Conservation (phyloP, 1,139 yeast species). For the Pneumocystis murina region DNA sequence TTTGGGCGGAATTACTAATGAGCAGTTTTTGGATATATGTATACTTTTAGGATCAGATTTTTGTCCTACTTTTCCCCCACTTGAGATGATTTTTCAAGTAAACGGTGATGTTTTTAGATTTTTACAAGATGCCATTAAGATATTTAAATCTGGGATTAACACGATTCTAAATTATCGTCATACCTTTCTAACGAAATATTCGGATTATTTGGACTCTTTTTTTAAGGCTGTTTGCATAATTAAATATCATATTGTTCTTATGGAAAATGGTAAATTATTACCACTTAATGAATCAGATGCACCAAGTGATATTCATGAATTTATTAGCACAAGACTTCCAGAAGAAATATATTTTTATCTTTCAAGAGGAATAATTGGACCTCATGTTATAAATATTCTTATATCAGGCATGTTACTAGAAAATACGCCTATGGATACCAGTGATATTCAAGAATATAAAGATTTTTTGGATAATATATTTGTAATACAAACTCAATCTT, state of each 20-base stretch:
- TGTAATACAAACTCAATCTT: conserved; percentile 41
- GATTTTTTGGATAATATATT: conserved; percentile 37
- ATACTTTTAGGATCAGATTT: conserved; percentile 45
- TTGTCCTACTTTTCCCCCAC: conserved; percentile 52
- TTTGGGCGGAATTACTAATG: conserved; percentile 38
- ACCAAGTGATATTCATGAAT: conserved; percentile 71
- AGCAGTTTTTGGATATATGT: conserved; percentile 47
- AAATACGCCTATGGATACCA: conserved; percentile 58
- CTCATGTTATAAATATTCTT: conserved; percentile 52
- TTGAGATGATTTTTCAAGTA: conserved; percentile 26
- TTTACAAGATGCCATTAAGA: conserved; percentile 31
- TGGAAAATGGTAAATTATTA: conserved; percentile 52
- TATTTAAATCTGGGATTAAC: conserved; percentile 32
- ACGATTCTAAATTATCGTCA: conserved; percentile 23
- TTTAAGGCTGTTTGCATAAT: conserved; percentile 27
- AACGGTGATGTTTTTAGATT: conserved; percentile 24
- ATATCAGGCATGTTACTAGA: conserved; percentile 51
- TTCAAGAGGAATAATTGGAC: conserved; percentile 58
- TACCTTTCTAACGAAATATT: conserved; percentile 36
- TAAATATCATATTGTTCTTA: conserved; percentile 54
- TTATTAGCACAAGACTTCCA: conserved; percentile 74
- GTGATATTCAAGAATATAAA: conserved; percentile 34
- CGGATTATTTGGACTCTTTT: not conserved
- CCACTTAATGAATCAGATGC: conserved; percentile 32
- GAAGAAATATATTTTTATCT: conserved; percentile 73